Base-by-base conservation (phyloP, 306 rosid genomes). In the Cucurbita pepo region DNA sequence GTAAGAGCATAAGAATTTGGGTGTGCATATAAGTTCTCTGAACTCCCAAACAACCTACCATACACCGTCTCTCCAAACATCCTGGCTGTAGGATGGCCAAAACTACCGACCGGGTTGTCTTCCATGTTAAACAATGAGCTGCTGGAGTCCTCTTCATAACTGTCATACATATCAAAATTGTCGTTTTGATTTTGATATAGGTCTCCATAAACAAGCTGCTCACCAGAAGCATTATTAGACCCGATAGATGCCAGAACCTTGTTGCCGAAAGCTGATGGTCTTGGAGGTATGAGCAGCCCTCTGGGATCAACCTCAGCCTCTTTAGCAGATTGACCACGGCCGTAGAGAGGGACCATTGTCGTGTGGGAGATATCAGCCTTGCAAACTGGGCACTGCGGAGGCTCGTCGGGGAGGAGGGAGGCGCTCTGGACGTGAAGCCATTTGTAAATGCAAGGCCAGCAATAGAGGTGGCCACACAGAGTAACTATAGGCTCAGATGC, bases 371-470 rank as follows among this genome's bases (percentile, higher is more conserved):
- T 91, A 67, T 83, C 83, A 53, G 89, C 89, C 81, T 91, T 91
- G 84, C 99, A 94, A 62, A 94, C 95, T 15, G 99, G 99, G 81
- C 99, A 94, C 65, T 84, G 96, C 25, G 97, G 96, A 60, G 75
- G 91, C 82, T 90, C 92, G 53, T 87, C 91, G 0, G 84, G 74
- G 71, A 79, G 82, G n/a, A 89, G 90, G 59, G 95, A 83, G 76
- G 84, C 86, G 43, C 89, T 89, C 75, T 89, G 99, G 71, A 91
- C 83, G 52, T 77, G 86, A 38, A 94, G 96, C 99, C 99, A 94
- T 78, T 85, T 83, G 86, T 91, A 94, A 84, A 94, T 94, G 84
- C 99, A 94, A 19, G 95, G 89, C 96, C 99, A 94, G 81, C 99
- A 94, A 71, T 87, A 94, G 71, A 94, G 97, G 79, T 91, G 99